These are phyloP conservation scores for Pelargonium exstipulatum DNA, from an alignment of 441 rosid species.

Conservation along the genomic window DNA sequence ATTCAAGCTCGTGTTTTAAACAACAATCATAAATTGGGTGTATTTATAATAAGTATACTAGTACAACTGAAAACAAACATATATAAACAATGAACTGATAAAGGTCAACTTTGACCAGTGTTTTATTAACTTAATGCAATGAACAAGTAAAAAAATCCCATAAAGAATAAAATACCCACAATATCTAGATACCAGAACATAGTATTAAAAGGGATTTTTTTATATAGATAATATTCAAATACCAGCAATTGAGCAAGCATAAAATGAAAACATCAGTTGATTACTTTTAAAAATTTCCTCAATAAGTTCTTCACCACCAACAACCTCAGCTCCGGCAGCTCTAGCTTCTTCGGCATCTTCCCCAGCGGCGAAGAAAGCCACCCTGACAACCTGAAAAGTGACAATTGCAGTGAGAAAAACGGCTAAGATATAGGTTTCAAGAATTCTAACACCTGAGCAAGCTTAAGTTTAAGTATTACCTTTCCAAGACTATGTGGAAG, in stretches of 20 bases:
- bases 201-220: not conserved
- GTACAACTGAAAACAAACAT: not conserved
- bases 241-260: not conserved
- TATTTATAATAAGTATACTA: not conserved
- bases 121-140: too few relatives aligned
- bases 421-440: not conserved
- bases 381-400: slow-evolving; percentile 60
- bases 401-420: slow-evolving; percentile 11
- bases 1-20: slow-evolving; percentile 14
- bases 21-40: not conserved
- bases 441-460: slow-evolving; percentile 1
- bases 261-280: slow-evolving; percentile 16
- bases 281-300: slow-evolving; percentile 68
- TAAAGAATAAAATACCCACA: not conserved
- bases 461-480: slow-evolving; percentile 36
- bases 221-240: slow-evolving; percentile 7
- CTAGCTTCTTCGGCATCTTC: slow-evolving; percentile 92
- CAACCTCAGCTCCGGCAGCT: slow-evolving; percentile 96
- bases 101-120: not conserved
- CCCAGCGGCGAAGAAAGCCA: slow-evolving; percentile 93
- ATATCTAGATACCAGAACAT: too few relatives aligned
- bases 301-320: slow-evolving; percentile 81
- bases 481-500: slow-evolving; percentile 81
- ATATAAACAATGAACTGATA: not conserved
- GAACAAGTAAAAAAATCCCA: not conserved